A percentile compares a stretch with the other conserved stretches of the same genome.
Evolutionary conservation across 352 stramenopile genomes (phyloP).

Genomic region (Elongisporangium senticosum): DNA sequence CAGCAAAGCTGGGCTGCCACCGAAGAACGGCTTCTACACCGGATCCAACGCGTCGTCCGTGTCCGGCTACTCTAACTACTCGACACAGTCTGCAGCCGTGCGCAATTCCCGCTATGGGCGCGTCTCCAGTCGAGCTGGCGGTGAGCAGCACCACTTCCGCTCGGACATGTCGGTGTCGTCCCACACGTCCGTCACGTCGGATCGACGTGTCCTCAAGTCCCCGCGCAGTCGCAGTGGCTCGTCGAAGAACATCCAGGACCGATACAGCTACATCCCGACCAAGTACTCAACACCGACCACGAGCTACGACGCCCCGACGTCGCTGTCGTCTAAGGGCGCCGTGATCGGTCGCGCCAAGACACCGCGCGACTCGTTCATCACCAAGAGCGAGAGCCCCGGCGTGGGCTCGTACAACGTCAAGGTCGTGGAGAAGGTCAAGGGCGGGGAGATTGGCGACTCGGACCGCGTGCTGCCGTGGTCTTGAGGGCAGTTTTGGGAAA

Average conservation of each 20-base stretch:
- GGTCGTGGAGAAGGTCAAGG: slow-evolving; percentile 53
- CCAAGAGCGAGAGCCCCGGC: slow-evolving; percentile 60
- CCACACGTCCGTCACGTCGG: slow-evolving; percentile 45
- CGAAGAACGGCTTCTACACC: slow-evolving; percentile 41
- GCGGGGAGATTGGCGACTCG: slow-evolving; percentile 72
- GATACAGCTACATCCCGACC: slow-evolving; percentile 68
- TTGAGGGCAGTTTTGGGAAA: too few species aligned
- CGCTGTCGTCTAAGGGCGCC: slow-evolving; percentile 59
- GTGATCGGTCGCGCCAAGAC: slow-evolving; percentile 60
- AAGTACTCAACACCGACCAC: slow-evolving; percentile 37
- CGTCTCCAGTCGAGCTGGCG: neutral
- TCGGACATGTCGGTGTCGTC: slow-evolving; percentile 53
- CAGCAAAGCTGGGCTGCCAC: slow-evolving; percentile 38
- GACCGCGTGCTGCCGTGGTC: slow-evolving; percentile 59
- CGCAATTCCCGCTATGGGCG: neutral
- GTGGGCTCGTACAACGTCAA: slow-evolving; percentile 80
- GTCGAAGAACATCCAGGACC: slow-evolving; percentile 46
- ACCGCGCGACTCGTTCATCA: slow-evolving; percentile 66
- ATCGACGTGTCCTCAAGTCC: slow-evolving; percentile 18
- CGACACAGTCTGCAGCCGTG: slow-evolving; percentile 23
- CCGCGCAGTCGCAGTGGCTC: slow-evolving; percentile 25
- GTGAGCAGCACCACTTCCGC: slow-evolving; percentile 14
- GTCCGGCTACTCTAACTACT: slow-evolving; percentile 51
- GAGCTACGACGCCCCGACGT: slow-evolving; percentile 28
- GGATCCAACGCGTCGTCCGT: slow-evolving; percentile 65